phyloP scores from a whole-genome alignment of 1,284 basidiomycete genomes.

The Trichosporon coremiiforme region DNA sequence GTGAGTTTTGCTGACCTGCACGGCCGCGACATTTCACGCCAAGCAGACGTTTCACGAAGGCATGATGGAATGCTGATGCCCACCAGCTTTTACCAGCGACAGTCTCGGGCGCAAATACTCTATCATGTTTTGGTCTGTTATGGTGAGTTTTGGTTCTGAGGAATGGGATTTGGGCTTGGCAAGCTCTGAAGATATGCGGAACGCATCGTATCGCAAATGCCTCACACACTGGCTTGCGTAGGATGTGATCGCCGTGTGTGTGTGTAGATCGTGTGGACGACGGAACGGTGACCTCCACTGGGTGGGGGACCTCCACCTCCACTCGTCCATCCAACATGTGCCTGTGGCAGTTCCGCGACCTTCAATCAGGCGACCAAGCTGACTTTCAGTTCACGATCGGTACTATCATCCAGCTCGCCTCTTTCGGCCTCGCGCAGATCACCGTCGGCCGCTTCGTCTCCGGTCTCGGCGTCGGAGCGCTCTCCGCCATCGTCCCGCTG shows the following conservation, averaged over 20 bases:
- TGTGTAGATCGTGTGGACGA: neutral
- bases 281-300: neutral
- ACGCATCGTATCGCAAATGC: too few relatives aligned
- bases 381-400: constrained; percentile 61
- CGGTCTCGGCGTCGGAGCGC: constrained; percentile 68
- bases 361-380: neutral
- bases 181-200: too few relatives aligned
- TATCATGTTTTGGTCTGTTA: constrained; percentile 73
- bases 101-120: constrained; percentile 69
- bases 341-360: neutral
- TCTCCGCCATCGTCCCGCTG: constrained; percentile 75
- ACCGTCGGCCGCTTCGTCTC: constrained; percentile 61
- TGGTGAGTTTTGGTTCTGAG: constrained; percentile 49
- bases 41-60: constrained; percentile 61
- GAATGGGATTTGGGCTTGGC: neutral
- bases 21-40: neutral
- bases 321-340: neutral
- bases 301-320: neutral
- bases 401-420: constrained; percentile 69
- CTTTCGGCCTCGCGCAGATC: constrained; percentile 68
- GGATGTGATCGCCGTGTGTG: neutral
- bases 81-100: constrained; percentile 74
- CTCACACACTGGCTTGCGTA: too few relatives aligned
- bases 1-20: neutral
- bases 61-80: constrained; percentile 58